Evolutionary conservation across 306 rosid species (phyloP).

Genomic region (Vigna mungo): DNA sequence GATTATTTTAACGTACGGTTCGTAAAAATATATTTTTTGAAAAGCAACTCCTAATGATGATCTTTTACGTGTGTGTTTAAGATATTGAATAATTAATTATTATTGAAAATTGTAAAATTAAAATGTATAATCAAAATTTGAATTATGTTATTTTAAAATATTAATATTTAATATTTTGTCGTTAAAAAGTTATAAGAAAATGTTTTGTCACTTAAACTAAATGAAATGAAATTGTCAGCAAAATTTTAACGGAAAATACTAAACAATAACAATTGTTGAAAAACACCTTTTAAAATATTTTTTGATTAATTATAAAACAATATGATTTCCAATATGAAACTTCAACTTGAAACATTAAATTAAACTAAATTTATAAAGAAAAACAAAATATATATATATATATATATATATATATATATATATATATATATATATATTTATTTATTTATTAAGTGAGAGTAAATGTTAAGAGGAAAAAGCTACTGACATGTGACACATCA

Average conservation of each 20-base stretch:
- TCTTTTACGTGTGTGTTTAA: too few relatives aligned
- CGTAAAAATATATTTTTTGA: too few relatives aligned
- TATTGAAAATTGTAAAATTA: background rate
- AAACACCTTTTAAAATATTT: background rate
- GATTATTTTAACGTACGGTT: too few relatives aligned
- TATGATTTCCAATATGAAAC: background rate
- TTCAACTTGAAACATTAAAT: background rate
- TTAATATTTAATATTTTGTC: background rate
- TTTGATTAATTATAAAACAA: background rate
- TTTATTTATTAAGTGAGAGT: background rate
- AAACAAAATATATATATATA: too few relatives aligned
- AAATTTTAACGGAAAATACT: background rate
- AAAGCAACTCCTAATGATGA: too few relatives aligned
- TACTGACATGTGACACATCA: background rate
- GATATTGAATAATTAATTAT: too few relatives aligned
- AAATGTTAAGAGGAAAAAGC: background rate
- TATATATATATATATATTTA: background rate
- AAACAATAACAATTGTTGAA: background rate
- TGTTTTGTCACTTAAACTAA: background rate
- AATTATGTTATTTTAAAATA: background rate
- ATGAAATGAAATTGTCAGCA: background rate
- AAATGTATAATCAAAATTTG: background rate
- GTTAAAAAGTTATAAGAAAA: background rate
- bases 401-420: too few relatives aligned
- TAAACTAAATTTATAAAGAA: background rate